Conservation (phyloP, 148 eudicot genomes). For the Diospyros kaki region DNA sequence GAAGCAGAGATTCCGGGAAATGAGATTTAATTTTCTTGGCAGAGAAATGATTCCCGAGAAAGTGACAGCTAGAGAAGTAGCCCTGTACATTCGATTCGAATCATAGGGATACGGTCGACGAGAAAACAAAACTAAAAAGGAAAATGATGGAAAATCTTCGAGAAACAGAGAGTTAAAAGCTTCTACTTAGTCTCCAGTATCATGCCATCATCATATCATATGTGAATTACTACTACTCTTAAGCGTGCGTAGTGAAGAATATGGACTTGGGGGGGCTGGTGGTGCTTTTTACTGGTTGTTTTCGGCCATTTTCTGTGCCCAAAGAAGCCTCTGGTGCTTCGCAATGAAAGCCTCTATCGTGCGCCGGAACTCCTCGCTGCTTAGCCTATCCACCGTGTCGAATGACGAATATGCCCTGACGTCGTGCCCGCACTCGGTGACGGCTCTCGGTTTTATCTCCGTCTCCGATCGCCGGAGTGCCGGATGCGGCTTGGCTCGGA, state of each 20-base stretch:
- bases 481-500: constrained; percentile 10
- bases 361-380: constrained; percentile 58
- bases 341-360: constrained; percentile 60
- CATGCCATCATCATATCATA: neutral
- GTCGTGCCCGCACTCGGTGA: neutral
- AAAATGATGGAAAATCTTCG: neutral
- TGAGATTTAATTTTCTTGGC: too few relatives aligned
- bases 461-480: constrained; percentile 51
- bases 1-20: neutral
- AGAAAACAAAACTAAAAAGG: neutral
- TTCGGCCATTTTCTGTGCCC: constrained; percentile 32
- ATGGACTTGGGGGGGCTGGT: too few relatives aligned
- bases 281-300: neutral
- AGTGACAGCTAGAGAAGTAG: constrained; percentile 9
- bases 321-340: constrained; percentile 32
- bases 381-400: constrained; percentile 42
- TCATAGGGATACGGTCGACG: neutral
- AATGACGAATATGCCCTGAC: constrained; percentile 4
- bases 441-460: constrained; percentile 24
- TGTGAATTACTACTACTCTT: neutral
- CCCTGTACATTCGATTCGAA: constrained; percentile 7
- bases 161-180: neutral
- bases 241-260: too few relatives aligned
- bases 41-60: neutral
- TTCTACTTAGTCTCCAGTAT: neutral